These are phyloP conservation scores for Amesomyces nigricolor DNA, from an alignment of 2,329 filamentous ascomycete genomes.

Conservation along the genomic window DNA sequence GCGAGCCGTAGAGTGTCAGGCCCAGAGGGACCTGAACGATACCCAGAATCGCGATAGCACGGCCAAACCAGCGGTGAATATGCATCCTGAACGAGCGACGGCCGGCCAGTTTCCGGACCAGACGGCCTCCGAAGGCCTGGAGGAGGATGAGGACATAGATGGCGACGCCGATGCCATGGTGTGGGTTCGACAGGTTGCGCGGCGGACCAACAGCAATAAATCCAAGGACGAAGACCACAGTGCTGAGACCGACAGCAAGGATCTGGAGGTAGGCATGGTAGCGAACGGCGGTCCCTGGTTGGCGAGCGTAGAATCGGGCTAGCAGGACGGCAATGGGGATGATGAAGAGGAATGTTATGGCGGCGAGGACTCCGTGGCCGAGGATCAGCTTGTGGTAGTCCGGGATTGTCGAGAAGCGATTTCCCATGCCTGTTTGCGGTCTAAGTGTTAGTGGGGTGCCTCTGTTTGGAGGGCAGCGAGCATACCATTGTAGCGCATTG, in stretches of 20 bases:
- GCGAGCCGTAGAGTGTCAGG: conserved; percentile 86
- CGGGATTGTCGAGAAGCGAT: conserved; percentile 63
- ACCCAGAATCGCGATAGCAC: conserved; percentile 71
- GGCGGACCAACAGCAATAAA: conserved; percentile 72
- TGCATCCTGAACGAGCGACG: conserved; percentile 49
- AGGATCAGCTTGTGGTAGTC: conserved; percentile 67
- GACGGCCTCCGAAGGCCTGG: conserved; percentile 63
- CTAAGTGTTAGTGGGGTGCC: conserved; percentile 13
- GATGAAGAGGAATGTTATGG: conserved; percentile 67
- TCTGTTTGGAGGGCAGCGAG: not conserved
- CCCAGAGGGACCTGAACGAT: conserved; percentile 85
- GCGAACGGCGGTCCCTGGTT: conserved; percentile 56
- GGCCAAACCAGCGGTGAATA: conserved; percentile 85
- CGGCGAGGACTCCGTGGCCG: conserved; percentile 67
- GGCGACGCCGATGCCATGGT: conserved; percentile 77
- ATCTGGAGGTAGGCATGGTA: conserved; percentile 72
- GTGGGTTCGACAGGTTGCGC: conserved; percentile 70
- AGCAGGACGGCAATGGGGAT: conserved; percentile 69
- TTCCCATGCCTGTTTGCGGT: conserved; percentile 62
- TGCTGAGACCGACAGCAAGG: conserved; percentile 59
- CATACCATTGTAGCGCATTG: conserved; percentile 78
- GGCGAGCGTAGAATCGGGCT: conserved; percentile 63
- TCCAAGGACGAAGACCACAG: conserved; percentile 67
- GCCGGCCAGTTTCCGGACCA: conserved; percentile 50
- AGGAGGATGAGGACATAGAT: conserved; percentile 68